Evolutionary conservation across 345 rosid species (phyloP).

Genomic region (Arabidopsis suecica): DNA sequence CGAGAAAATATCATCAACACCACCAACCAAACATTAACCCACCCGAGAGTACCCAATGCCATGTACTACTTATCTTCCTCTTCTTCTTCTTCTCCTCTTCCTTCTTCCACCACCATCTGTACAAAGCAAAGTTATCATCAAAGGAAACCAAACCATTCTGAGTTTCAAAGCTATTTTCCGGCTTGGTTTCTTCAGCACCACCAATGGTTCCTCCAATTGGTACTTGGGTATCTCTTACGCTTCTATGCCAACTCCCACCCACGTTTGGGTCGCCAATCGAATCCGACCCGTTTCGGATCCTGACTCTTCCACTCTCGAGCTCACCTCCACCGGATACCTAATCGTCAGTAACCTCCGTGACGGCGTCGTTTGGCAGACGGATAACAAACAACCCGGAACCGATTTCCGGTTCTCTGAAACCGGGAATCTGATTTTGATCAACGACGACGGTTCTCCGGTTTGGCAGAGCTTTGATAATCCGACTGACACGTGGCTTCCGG

Average conservation of each 20-base stretch:
- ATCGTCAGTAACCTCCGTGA: conserved; percentile 43
- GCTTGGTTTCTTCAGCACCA: conserved; percentile 44
- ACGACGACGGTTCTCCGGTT: conserved; percentile 38
- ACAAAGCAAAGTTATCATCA: conserved; percentile 40
- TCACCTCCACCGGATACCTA: conserved; percentile 57
- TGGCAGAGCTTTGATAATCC: conserved; percentile 76
- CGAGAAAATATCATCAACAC: conserved; percentile 14
- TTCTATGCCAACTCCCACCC: conserved; percentile 21
- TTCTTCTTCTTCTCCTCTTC: conserved; percentile 32
- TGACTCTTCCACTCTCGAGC: conserved; percentile 47
- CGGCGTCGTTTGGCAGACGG: conserved; percentile 55
- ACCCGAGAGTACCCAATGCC: conserved; percentile 31
- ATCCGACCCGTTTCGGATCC: conserved; percentile 54
- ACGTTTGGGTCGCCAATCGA: conserved; percentile 65
- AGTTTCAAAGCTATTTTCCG: conserved; percentile 56
- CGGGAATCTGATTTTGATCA: conserved; percentile 49
- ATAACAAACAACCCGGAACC: conserved; percentile 36
- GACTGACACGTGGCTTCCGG: conserved; percentile 67
- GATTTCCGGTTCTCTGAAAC: conserved; percentile 40
- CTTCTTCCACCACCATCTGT: conserved; percentile 19
- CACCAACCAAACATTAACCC: conserved; percentile 18
- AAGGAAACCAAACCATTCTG: conserved; percentile 54
- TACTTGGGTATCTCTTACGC: conserved; percentile 46
- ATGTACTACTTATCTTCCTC: conserved; percentile 3
- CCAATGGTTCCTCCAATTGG: conserved; percentile 41